A percentile compares a stretch with the other conserved stretches of the same genome.
Conservation (phyloP, 2,329 filamentous ascomycete species). For the Bipolaris sorokiniana region DNA sequence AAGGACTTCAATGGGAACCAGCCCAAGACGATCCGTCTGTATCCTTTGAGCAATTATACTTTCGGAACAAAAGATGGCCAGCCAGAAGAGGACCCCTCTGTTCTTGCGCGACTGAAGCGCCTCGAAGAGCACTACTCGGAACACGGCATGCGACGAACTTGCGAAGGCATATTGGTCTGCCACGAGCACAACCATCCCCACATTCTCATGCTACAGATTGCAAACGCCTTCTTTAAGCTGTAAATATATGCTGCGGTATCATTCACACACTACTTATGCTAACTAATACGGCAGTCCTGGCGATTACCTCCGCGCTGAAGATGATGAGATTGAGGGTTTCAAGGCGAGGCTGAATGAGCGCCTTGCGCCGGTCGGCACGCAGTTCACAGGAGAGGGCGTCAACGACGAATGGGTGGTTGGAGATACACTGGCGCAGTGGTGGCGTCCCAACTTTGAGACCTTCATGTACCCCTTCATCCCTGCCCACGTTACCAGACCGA, state of each 20-base stretch:
- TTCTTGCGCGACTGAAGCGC: conserved; percentile 87
- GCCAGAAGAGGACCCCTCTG: conserved; percentile 95
- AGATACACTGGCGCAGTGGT: conserved; percentile 97
- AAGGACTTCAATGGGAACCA: conserved; percentile 88
- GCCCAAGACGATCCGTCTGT: conserved; percentile 86
- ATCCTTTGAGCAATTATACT: conserved; percentile 96
- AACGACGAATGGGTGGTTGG: conserved; percentile 94
- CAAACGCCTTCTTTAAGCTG: conserved; percentile 99
- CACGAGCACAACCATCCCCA: conserved; percentile 99
- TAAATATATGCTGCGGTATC: conserved; percentile 35
- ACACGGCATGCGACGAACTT: conserved; percentile 96
- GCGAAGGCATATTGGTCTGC: conserved; percentile 95
- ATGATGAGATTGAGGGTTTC: conserved; percentile 94
- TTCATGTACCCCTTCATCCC: conserved; percentile 99
- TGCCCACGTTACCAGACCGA: conserved; percentile 91
- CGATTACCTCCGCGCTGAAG: conserved; percentile 87
- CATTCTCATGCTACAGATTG: conserved; percentile 98
- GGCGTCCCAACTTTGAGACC: conserved; percentile 98
- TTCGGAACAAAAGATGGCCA: conserved; percentile 99
- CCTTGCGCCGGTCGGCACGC: conserved; percentile 86
- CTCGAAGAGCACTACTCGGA: conserved; percentile 93
- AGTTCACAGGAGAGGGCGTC: conserved; percentile 80
- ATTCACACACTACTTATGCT: conserved; percentile 5
- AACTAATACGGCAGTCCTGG: conserved; percentile 65
- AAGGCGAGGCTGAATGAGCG: conserved; percentile 91